Conservation (phyloP, 2,329 filamentous ascomycete species). For the Paraconiothyrium brasiliense region DNA sequence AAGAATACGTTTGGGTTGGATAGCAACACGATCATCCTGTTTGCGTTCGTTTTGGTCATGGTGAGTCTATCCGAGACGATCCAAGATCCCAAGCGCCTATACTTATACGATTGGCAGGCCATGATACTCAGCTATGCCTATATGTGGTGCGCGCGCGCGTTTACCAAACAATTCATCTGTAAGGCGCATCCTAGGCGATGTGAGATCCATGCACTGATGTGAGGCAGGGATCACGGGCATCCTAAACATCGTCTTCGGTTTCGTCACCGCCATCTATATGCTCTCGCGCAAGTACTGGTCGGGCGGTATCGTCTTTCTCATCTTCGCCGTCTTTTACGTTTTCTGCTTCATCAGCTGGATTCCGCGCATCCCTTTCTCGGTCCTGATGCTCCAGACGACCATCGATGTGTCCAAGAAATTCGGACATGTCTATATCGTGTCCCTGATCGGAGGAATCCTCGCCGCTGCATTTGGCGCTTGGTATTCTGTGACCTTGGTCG, state of each 20-base stretch:
- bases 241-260: constrained; percentile 78
- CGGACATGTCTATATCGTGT: constrained; percentile 88
- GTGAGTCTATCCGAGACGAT: not conserved
- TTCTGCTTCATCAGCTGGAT: constrained; percentile 88
- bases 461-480: constrained; percentile 82
- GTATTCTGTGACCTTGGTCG: constrained; percentile 86
- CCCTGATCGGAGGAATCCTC: constrained; percentile 80
- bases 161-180: constrained; percentile 91
- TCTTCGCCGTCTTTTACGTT: constrained; percentile 82
- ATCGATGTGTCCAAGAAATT: constrained; percentile 86
- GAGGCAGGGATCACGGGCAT: constrained; percentile 66
- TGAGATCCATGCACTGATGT: not conserved
- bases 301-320: constrained; percentile 85
- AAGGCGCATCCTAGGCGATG: not conserved
- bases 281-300: constrained; percentile 79
- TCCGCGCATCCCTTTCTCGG: constrained; percentile 88
- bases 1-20: constrained; percentile 74
- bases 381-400: constrained; percentile 85
- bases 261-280: constrained; percentile 90
- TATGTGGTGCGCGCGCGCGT: constrained; percentile 76
- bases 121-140: constrained; percentile 80
- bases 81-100: not conserved
- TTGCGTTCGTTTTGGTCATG: constrained; percentile 78
- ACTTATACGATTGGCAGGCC: constrained; percentile 52
- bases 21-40: constrained; percentile 86